Evolutionary conservation across 1,139 yeast species (phyloP).

Genomic region (Nakaseomyces uthaithaninus): DNA sequence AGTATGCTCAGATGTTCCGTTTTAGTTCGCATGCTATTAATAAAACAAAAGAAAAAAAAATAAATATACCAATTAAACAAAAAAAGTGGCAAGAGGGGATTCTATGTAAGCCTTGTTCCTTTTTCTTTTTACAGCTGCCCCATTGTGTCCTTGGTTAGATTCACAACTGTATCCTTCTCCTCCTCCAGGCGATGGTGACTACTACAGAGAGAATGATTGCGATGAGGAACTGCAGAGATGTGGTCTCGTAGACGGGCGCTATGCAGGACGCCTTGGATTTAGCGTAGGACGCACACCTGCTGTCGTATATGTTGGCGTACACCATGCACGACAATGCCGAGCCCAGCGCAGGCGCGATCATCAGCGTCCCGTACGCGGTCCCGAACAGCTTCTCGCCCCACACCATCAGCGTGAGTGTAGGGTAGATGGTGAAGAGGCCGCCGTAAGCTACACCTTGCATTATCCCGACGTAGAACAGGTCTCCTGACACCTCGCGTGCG

Average conservation of each 20-base stretch:
- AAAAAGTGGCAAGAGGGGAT: too few species aligned
- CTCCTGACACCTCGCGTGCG: slow-evolving; percentile 8
- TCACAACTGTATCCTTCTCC: slow-evolving; percentile 10
- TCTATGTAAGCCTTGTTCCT: not conserved
- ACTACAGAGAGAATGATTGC: slow-evolving; percentile 13
- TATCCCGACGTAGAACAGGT: slow-evolving; percentile 32
- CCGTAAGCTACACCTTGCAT: slow-evolving; percentile 74
- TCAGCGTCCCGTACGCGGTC: slow-evolving; percentile 85
- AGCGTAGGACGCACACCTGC: slow-evolving; percentile 19
- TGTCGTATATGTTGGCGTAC: slow-evolving; percentile 63
- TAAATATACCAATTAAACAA: too few species aligned
- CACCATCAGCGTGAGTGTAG: slow-evolving; percentile 68
- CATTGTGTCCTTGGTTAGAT: too few species aligned
- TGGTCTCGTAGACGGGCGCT: slow-evolving; percentile 16
- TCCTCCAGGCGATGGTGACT: slow-evolving; percentile 14
- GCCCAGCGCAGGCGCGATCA: slow-evolving; percentile 88
- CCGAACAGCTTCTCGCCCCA: slow-evolving; percentile 93
- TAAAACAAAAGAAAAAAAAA: too few species aligned
- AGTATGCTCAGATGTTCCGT: too few species aligned
- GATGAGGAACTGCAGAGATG: slow-evolving; percentile 12
- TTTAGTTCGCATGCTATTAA: too few species aligned
- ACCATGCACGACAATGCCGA: slow-evolving; percentile 60
- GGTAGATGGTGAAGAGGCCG: slow-evolving; percentile 73
- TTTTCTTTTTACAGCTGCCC: not conserved
- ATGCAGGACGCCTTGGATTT: slow-evolving; percentile 15